Conservation (phyloP, 1,284 basidiomycete species). For the Acaromyces ingoldii region DNA sequence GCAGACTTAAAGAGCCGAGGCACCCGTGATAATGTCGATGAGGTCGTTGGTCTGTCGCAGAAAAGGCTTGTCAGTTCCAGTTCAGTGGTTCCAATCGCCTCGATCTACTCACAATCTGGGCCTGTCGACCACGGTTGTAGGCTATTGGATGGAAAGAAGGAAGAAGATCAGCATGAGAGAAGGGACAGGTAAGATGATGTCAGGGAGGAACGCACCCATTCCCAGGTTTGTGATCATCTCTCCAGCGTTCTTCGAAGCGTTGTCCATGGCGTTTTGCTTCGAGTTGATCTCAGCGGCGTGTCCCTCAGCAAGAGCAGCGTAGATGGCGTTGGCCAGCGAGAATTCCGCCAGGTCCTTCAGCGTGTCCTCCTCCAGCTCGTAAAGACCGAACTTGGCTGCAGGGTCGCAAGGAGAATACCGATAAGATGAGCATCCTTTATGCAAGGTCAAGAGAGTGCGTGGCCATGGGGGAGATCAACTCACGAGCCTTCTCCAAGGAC, state of each 20-base stretch:
- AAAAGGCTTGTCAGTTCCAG: not conserved
- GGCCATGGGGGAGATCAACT: not conserved
- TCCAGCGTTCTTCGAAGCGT: constrained; percentile 91
- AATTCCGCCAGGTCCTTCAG: constrained; percentile 94
- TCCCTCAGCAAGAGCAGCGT: constrained; percentile 85
- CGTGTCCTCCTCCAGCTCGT: constrained; percentile 60
- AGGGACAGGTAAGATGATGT: too few relatives aligned
- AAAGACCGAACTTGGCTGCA: constrained; percentile 37
- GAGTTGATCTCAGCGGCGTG: constrained; percentile 87
- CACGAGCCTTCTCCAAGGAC: constrained; percentile 59
- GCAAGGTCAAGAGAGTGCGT: constrained; percentile 11
- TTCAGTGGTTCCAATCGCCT: not conserved
- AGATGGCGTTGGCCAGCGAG: constrained; percentile 92
- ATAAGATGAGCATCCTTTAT: too few relatives aligned
- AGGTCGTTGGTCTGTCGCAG: constrained; percentile 69
- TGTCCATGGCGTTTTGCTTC: constrained; percentile 95
- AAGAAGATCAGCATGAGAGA: too few relatives aligned
- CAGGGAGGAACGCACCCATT: too few relatives aligned
- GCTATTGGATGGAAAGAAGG: too few relatives aligned
- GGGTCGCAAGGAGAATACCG: too few relatives aligned
- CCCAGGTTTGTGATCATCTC: constrained; percentile 51
- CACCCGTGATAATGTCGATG: constrained; percentile 89
- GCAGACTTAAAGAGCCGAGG: constrained; percentile 53
- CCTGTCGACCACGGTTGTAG: constrained; percentile 97
- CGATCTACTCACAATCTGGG: constrained; percentile 62